phyloP scores from a whole-genome alignment of 352 stramenopile genomes.

The Pythium dissotocum region DNA sequence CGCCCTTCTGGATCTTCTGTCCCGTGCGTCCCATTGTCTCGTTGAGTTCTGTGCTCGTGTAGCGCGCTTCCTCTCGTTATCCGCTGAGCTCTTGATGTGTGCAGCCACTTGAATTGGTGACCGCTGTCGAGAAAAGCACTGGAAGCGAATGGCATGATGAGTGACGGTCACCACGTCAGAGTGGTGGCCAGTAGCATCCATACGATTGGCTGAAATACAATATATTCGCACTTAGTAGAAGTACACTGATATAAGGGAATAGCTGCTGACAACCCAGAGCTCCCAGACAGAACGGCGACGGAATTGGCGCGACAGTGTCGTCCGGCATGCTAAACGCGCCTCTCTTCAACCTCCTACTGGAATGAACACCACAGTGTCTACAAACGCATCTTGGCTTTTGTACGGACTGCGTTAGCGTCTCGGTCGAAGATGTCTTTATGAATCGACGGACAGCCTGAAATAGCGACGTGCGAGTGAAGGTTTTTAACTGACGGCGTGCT shows the following conservation, averaged over 20 bases:
- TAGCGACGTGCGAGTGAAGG: not conserved
- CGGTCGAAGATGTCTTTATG: not conserved
- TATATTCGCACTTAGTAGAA: slow-evolving; percentile 9
- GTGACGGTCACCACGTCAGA: slow-evolving; percentile 18
- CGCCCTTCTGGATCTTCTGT: slow-evolving; percentile 71
- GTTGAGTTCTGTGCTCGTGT: not conserved
- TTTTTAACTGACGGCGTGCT: not conserved
- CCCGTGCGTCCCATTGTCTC: slow-evolving; percentile 69
- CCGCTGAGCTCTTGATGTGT: slow-evolving; percentile 7
- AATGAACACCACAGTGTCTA: too few species aligned
- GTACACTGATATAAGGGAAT: not conserved
- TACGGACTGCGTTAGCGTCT: not conserved
- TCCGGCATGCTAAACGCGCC: not conserved
- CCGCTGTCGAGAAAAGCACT: slow-evolving; percentile 30
- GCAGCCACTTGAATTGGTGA: slow-evolving; percentile 12
- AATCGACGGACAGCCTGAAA: not conserved
- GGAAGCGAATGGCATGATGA: slow-evolving; percentile 28
- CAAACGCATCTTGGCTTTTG: not conserved
- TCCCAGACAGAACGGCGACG: not conserved
- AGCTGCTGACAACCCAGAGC: not conserved
- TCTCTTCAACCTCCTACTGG: not conserved
- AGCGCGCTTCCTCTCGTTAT: not conserved
- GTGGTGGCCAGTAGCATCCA: not conserved
- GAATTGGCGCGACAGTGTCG: not conserved
- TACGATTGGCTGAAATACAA: slow-evolving; percentile 3